Percentiles rank a stretch among this genome's conserved stretches.
Conservation (phyloP, 345 rosid genomes). For the Brassica incana region DNA sequence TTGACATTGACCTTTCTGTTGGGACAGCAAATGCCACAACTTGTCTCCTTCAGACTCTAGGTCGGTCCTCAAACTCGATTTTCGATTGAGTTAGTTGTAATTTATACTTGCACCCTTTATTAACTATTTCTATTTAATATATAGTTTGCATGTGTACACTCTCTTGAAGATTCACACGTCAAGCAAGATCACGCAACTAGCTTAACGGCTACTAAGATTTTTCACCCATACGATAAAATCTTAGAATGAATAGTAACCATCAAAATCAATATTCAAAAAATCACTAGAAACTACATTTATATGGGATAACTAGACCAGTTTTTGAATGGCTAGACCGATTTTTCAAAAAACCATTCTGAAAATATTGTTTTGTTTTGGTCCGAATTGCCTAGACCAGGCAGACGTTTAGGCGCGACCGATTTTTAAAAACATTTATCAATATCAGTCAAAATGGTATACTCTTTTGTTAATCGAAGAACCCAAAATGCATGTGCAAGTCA, state of each 20-base stretch:
- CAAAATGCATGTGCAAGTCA: not conserved
- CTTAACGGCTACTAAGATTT: not conserved
- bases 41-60: constrained; percentile 21
- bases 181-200: not conserved
- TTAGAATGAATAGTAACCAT: no score
- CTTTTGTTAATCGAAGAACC: not conserved
- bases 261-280: not conserved
- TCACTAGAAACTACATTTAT: not conserved
- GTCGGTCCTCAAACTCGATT: constrained; percentile 5
- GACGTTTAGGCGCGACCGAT: no score
- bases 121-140: not conserved
- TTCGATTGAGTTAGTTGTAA: not conserved
- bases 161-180: not conserved
- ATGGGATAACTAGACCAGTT: not conserved
- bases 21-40: constrained; percentile 31
- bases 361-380: no score
- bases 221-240: not conserved
- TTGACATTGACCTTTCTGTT: constrained; percentile 29
- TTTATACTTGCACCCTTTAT: not conserved
- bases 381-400: no score
- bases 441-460: not conserved
- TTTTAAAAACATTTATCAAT: no score
- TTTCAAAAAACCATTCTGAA: no score
- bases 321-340: no score
- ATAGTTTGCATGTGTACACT: not conserved